Base-by-base conservation (phyloP, 768 basidiomycete genomes). In the Mycena pura region DNA sequence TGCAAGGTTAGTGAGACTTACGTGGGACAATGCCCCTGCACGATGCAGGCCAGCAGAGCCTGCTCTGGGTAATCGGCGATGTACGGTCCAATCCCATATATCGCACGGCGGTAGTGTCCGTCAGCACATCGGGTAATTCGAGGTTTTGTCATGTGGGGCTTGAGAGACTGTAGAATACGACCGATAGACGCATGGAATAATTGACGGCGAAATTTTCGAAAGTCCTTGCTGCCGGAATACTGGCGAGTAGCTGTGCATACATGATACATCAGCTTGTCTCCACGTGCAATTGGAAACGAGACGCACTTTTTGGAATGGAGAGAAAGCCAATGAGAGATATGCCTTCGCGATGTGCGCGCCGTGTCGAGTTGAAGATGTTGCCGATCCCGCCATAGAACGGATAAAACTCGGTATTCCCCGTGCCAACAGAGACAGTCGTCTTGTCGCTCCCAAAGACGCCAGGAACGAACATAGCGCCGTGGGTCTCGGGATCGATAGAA, bases 41-140 rank as follows among this genome's bases (percentile, higher is more conserved):
- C 72, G 15, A 72, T 65, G 25, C 69, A 49, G 0, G 66, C 40
- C 2, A 69, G 29, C 1, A 65, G 54, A 0, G 62, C 65, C 45
- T 74, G 73, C 46, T 74, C 73, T 0, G 73, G 73, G 45, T 74
- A 74, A 41, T 74, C 70, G 2, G 70, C 67, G 32, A 74, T 70
- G 54, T 62, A 69, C 1, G 70, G 71, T 1, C 45, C 61, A 2
- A 69, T 9, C 17, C 64, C 68, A 48, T 72, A 72, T n/a, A 72
- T 62, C 0, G 61, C 52, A 0, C 46, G 54, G 2, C 63, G 38
- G 39, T 57, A 67, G 50, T 70, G 63, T 5, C 67, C 60, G 27
- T 72, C 69, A 0, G 65, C 45, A 24, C 68, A 72, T 6, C 40
- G 45, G 0, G 62, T 61, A 1, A 70, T 41, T 7, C 66, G 55